These are phyloP conservation scores for Halenospora varia DNA, from an alignment of 495 filamentous ascomycete species.

Conservation along the genomic window DNA sequence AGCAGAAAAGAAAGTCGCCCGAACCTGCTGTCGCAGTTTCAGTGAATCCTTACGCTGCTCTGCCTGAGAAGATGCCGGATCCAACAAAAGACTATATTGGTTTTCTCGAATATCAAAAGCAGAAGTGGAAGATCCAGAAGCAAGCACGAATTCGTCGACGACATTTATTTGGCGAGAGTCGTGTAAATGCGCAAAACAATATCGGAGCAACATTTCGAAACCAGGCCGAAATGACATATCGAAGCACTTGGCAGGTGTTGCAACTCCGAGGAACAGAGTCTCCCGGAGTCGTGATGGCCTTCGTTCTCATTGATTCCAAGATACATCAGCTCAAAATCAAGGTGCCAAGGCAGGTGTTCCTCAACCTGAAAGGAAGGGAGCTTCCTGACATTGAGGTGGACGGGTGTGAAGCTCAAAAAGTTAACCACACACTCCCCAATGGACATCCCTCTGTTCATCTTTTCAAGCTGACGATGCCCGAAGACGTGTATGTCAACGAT, in stretches of 20 bases:
- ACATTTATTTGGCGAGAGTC: conserved; percentile 86
- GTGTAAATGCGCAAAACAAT: conserved; percentile 62
- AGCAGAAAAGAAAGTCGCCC: conserved; percentile 82
- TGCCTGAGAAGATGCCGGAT: conserved; percentile 82
- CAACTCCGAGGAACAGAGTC: conserved; percentile 76
- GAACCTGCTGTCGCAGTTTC: conserved; percentile 52
- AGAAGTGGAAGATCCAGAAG: conserved; percentile 98
- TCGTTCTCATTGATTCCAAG: conserved; percentile 89
- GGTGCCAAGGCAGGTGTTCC: conserved; percentile 82
- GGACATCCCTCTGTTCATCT: conserved; percentile 91
- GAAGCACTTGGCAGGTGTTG: conserved; percentile 90
- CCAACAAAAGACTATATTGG: conserved; percentile 83
- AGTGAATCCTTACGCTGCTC: conserved; percentile 74
- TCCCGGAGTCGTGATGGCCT: conserved; percentile 83
- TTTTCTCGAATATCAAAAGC: conserved; percentile 93
- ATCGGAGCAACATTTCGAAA: conserved; percentile 87
- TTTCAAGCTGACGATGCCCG: conserved; percentile 86
- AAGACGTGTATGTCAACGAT: conserved; percentile 82
- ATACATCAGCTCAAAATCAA: conserved; percentile 84
- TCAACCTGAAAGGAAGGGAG: conserved; percentile 84
- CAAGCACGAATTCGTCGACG: conserved; percentile 82
- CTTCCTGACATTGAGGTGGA: conserved; percentile 86
- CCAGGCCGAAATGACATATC: conserved; percentile 83
- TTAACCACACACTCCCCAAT: conserved; percentile 87
- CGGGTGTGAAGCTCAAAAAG: conserved; percentile 85